Conservation (phyloP, 1,139 yeast species). For the Suhomyces guaymorum region DNA sequence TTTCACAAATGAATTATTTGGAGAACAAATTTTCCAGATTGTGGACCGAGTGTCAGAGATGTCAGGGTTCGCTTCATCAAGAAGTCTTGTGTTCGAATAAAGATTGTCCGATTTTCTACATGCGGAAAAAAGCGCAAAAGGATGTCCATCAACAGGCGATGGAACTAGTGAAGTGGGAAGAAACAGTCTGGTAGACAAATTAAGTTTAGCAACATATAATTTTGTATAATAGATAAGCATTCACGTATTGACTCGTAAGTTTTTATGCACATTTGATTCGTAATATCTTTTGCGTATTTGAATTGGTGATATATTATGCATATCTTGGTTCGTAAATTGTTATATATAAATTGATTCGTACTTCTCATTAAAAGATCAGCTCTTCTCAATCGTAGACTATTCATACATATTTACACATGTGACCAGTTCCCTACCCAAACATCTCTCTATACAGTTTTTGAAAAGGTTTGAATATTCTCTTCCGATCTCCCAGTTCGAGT, state of each 20-base stretch:
- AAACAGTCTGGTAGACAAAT: conserved; percentile 50
- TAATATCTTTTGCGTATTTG: no score
- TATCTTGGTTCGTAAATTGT: no score
- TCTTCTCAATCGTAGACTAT: background rate
- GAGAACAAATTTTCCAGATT: conserved; percentile 83
- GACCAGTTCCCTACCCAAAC: conserved; percentile 49
- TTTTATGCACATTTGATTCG: no score
- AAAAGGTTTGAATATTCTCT: conserved; percentile 57
- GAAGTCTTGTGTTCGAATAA: conserved; percentile 94
- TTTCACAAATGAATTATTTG: conserved; percentile 75
- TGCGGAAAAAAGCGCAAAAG: conserved; percentile 94
- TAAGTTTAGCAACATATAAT: background rate
- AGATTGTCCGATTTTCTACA: conserved; percentile 96
- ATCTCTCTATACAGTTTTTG: conserved; percentile 55
- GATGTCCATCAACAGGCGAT: conserved; percentile 69
- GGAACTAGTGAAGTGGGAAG: conserved; percentile 74
- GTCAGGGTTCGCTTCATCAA: conserved; percentile 94
- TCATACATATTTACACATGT: conserved; percentile 54
- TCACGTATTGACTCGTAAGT: no score
- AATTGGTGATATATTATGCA: no score
- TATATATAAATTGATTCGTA: no score
- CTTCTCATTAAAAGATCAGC: no score
- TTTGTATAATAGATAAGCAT: no score
- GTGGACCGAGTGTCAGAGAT: conserved; percentile 98
- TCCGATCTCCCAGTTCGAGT: conserved; percentile 59